Percentiles rank a stretch among this genome's conserved stretches.
phyloP scores from a whole-genome alignment of 2,329 filamentous ascomycete species.

The Nakataea oryzae region DNA sequence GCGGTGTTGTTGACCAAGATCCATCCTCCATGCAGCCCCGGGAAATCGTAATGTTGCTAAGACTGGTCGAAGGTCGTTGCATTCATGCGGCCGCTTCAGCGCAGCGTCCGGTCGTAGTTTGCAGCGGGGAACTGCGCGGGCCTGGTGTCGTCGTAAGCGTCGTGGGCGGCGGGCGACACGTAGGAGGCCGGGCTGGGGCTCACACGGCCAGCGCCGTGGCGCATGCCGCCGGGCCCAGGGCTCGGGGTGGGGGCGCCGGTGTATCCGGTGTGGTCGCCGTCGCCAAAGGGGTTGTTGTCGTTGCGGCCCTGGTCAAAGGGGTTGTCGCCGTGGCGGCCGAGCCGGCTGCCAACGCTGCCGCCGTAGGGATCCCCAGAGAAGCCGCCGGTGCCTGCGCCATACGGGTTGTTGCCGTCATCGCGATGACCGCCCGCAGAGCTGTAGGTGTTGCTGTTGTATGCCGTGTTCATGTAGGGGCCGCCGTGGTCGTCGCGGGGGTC shows the following conservation, averaged over 20 bases:
- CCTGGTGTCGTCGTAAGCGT: constrained; percentile 32
- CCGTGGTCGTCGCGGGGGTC: constrained; percentile 22
- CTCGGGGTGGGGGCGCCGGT: constrained; percentile 9
- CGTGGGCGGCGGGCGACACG: constrained; percentile 26
- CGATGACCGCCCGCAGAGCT: background rate
- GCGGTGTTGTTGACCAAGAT: background rate
- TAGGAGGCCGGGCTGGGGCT: constrained; percentile 18
- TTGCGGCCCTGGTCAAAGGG: constrained; percentile 10
- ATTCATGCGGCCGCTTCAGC: background rate
- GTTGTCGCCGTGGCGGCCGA: constrained; percentile 15
- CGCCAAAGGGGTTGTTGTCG: constrained; percentile 35
- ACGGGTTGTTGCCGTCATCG: background rate
- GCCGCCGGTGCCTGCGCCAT: constrained; percentile 4
- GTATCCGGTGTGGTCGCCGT: constrained; percentile 26
- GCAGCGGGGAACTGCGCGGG: constrained; percentile 45
- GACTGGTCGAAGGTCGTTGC: background rate
- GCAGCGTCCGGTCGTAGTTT: constrained; percentile 42
- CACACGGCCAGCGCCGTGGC: background rate
- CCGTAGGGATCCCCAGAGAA: constrained; percentile 7
- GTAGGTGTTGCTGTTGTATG: constrained; percentile 1
- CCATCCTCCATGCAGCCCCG: background rate
- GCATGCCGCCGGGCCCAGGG: background rate
- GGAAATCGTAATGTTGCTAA: background rate
- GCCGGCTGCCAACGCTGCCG: constrained; percentile 8
- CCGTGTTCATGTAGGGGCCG: constrained; percentile 4